A percentile compares a stretch with the other conserved stretches of the same genome.
Evolutionary conservation across 257 asterid genomes (phyloP).

Genomic region (Solanum dulcamara): DNA sequence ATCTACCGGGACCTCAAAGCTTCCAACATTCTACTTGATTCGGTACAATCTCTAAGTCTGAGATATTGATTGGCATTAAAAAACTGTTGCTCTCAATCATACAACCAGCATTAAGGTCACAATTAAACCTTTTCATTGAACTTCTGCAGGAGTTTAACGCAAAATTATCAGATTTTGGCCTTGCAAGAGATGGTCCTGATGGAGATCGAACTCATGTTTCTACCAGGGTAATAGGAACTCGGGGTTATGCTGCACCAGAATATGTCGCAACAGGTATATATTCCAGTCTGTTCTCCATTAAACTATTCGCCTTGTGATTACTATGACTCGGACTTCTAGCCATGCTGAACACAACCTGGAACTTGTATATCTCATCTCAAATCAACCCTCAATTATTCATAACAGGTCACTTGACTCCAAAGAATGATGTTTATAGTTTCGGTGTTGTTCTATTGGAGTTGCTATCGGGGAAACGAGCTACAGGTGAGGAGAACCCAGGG

Average conservation of each 20-base stretch:
- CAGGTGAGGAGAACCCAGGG: constrained; percentile 46
- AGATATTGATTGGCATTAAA: background rate
- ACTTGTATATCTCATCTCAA: background rate
- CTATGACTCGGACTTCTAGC: background rate
- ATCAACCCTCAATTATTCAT: background rate
- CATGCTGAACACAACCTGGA: background rate
- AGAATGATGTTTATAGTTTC: constrained; percentile 38
- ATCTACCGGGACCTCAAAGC: constrained; percentile 64
- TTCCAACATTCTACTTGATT: constrained; percentile 50
- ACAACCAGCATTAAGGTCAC: background rate
- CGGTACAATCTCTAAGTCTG: constrained; percentile 16
- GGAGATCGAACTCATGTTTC: constrained; percentile 73
- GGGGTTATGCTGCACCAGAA: constrained; percentile 75
- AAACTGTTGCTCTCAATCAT: background rate
- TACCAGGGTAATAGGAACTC: constrained; percentile 59
- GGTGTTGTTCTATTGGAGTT: constrained; percentile 33
- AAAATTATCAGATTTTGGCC: constrained; percentile 65
- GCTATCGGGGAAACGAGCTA: constrained; percentile 36
- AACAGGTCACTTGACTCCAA: constrained; percentile 35
- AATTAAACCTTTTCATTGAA: background rate
- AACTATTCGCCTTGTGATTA: background rate
- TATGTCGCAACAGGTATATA: constrained; percentile 49
- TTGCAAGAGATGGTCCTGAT: constrained; percentile 59
- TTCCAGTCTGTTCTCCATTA: background rate
- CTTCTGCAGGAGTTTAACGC: constrained; percentile 50